Percentiles rank a stretch among this genome's conserved stretches.
Evolutionary conservation across 192 early-diverging fungal genomes (phyloP).

Genomic region (Spinellus fusiger): DNA sequence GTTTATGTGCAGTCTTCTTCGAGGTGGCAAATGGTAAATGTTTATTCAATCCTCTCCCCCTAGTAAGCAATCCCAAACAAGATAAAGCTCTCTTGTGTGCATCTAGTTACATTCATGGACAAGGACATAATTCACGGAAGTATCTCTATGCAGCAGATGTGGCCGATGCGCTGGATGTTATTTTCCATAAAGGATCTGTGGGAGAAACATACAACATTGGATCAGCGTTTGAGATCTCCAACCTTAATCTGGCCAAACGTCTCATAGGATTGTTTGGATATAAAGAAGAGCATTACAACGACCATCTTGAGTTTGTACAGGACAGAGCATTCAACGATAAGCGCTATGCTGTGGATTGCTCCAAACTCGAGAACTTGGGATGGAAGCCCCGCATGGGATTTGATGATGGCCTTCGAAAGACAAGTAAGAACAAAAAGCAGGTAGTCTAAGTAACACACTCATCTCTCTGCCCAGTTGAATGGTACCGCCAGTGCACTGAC

Average conservation of each 20-base stretch:
- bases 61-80: too few relatives aligned
- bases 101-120: conserved; percentile 62
- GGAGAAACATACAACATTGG: conserved; percentile 83
- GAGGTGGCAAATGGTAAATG: conserved; percentile 46
- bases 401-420: conserved; percentile 55
- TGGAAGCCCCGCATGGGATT: conserved; percentile 61
- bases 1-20: conserved; percentile 62
- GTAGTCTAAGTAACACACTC: not conserved
- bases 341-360: conserved; percentile 68
- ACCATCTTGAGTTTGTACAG: conserved; percentile 61
- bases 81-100: not conserved
- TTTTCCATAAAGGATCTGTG: conserved; percentile 56
- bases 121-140: conserved; percentile 64
- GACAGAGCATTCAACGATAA: conserved; percentile 76
- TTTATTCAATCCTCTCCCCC: too few relatives aligned
- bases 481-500: conserved; percentile 44
- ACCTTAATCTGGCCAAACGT: conserved; percentile 54
- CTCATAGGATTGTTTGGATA: conserved; percentile 48
- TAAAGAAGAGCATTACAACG: conserved; percentile 25
- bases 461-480: conserved; percentile 36
- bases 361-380: conserved; percentile 61
- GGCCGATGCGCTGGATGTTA: conserved; percentile 59
- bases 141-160: conserved; percentile 72
- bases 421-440: conserved; percentile 44
- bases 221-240: conserved; percentile 61